Conservation (phyloP, 2,329 filamentous ascomycete species). For the Beauveria medogensis region DNA sequence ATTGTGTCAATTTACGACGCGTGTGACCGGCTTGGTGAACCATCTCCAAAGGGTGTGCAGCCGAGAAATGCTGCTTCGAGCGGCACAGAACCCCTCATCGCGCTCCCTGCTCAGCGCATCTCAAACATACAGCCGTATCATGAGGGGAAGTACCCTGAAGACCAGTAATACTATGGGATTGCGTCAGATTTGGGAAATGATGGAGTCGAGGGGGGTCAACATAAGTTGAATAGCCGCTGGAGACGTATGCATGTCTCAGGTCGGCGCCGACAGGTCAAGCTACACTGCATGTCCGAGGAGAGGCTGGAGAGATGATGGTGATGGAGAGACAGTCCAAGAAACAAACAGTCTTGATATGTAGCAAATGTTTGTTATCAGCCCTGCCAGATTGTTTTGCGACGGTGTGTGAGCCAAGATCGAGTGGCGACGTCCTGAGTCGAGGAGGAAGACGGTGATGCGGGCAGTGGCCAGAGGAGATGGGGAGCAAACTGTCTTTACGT, state of each 20-base stretch:
- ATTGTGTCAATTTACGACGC: not conserved
- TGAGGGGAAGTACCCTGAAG: not conserved
- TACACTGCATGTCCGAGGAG: not conserved
- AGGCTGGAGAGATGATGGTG: no score
- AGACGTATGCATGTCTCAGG: not conserved
- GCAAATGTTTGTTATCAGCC: not conserved
- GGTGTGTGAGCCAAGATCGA: not conserved
- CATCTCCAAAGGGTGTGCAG: no score
- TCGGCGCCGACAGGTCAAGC: constrained; percentile 1
- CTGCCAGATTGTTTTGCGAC: not conserved
- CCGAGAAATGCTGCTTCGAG: no score
- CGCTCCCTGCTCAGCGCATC: not conserved
- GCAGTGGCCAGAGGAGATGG: not conserved
- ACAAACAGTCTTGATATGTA: no score
- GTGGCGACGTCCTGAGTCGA: not conserved
- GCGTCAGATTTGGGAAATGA: not conserved
- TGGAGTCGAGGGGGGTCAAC: not conserved
- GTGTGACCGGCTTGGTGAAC: not conserved
- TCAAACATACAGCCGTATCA: not conserved
- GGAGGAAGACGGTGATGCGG: not conserved
- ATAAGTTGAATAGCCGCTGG: not conserved
- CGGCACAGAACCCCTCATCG: not conserved
- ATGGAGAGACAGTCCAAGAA: no score
- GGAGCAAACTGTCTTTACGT: no score
- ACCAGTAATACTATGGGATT: not conserved